Conservation (phyloP, 495 filamentous ascomycete species). For the Glutinoglossum americanum region DNA sequence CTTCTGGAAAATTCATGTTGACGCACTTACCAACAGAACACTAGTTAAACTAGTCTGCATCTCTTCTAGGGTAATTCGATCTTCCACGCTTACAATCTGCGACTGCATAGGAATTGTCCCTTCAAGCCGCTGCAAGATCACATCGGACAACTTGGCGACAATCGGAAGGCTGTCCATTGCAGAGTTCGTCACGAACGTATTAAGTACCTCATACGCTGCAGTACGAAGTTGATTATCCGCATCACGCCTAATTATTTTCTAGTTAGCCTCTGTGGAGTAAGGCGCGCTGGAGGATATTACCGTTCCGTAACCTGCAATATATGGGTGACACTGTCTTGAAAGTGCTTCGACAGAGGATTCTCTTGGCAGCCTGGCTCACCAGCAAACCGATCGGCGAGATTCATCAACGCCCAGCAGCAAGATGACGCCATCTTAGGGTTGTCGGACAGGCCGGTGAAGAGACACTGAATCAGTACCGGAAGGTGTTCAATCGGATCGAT, state of each 20-base stretch:
- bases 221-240: conserved; percentile 88
- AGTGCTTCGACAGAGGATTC: conserved; percentile 78
- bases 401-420: conserved; percentile 99
- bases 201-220: conserved; percentile 94
- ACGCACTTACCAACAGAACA: conserved; percentile 41
- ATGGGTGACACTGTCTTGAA: conserved; percentile 73
- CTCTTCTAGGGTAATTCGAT: conserved; percentile 81
- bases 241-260: conserved; percentile 28
- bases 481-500: conserved; percentile 71
- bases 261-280: background rate
- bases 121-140: conserved; percentile 74
- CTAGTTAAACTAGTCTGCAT: conserved; percentile 91
- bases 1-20: background rate
- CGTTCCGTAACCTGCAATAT: conserved; percentile 70
- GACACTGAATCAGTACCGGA: conserved; percentile 55
- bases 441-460: conserved; percentile 80
- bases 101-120: conserved; percentile 76
- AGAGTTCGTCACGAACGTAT: conserved; percentile 74
- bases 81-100: conserved; percentile 91
- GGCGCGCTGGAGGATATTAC: conserved; percentile 14
- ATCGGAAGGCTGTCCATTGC: conserved; percentile 65
- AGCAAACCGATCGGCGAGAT: conserved; percentile 84
- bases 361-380: conserved; percentile 53
- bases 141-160: conserved; percentile 59
- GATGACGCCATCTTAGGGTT: conserved; percentile 93